Base-by-base conservation (phyloP, 352 stramenopile genomes). In the Phytophthora brassicae region DNA sequence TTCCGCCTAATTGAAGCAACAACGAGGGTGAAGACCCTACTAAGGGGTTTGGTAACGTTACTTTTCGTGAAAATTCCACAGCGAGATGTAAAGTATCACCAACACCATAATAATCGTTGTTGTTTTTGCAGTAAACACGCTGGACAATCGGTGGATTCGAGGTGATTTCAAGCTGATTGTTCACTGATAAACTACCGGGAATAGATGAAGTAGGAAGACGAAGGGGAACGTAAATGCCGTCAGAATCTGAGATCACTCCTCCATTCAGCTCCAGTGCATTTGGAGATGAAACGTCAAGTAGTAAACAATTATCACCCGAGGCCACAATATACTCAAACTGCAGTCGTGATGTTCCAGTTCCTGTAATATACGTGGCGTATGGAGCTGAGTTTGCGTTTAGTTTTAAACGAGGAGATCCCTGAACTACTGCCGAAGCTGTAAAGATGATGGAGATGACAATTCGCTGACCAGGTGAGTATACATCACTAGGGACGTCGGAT, bases 381-480 rank as follows among this genome's bases (percentile, higher is more conserved):
- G 44, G 57, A 3, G 57, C 54, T n/a, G 72, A 23, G 19, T 84
- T 76, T 0, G 67, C 52, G 29, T 92, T 89, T 17, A 93, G 52
- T 7, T 76, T 67, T 7, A 93, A 56, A 5, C 38, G 60, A 38
- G 81, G 77, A 7, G 51, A n/a, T 4, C 83, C 86, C 45, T 81
- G 71, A 2, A 95, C 81, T 11, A 80, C 39, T 2, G 86, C 74
- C 0, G 48, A 8, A 2, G 55, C 64, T 0, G 71, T 79, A 44
- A 94, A 95, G 3, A 67, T 14, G 2, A 94, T 72, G 0, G 61
- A 77, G 16, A 94, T 11, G 0, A 74, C 53, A 20, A 93, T 78
- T 0, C 68, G 62, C 41, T 93, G 80, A 1, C 84, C 84, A n/a
- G 75, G 74, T 3, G 77, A 77, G 28, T 90, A 93, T 2, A 75